Percentiles rank a stretch among this genome's conserved stretches.
Evolutionary conservation across 441 rosid genomes (phyloP).

Genomic region (Theobroma grandiflorum): DNA sequence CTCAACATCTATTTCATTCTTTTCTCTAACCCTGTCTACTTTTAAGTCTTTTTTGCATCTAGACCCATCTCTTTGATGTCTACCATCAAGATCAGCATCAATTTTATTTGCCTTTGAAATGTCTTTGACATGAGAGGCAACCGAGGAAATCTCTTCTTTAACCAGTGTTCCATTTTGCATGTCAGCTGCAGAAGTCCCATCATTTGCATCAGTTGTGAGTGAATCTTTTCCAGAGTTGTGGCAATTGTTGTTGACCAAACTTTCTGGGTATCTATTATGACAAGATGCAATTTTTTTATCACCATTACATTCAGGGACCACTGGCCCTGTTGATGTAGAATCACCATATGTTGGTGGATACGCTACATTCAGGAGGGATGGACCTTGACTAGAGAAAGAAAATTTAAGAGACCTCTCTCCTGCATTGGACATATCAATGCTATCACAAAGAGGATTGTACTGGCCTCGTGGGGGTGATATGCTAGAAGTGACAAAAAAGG

Average conservation of each 20-base stretch:
- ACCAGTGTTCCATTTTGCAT: slow-evolving; percentile 47
- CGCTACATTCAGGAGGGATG: slow-evolving; percentile 32
- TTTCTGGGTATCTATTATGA: slow-evolving; percentile 48
- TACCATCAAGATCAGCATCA: slow-evolving; percentile 42
- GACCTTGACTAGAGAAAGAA: slow-evolving; percentile 45
- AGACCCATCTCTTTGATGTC: slow-evolving; percentile 46
- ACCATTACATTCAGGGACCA: slow-evolving; percentile 43
- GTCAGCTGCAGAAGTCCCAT: slow-evolving; percentile 60
- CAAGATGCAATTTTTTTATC: slow-evolving; percentile 56
- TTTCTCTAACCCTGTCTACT: slow-evolving; percentile 43
- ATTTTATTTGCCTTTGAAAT: slow-evolving; percentile 41
- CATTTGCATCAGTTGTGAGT: slow-evolving; percentile 47
- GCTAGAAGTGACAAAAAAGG: slow-evolving; percentile 58
- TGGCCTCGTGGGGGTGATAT: slow-evolving; percentile 58
- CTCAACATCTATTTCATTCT: slow-evolving; percentile 48
- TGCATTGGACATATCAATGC: slow-evolving; percentile 49
- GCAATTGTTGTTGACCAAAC: slow-evolving; percentile 40
- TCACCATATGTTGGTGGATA: slow-evolving; percentile 44
- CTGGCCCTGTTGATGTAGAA: slow-evolving; percentile 38
- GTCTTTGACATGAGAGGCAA: slow-evolving; percentile 47
- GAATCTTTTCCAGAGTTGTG: slow-evolving; percentile 44
- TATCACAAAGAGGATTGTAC: slow-evolving; percentile 71
- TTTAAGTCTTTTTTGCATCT: slow-evolving; percentile 43
- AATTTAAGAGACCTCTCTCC: slow-evolving; percentile 45
- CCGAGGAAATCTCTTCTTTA: slow-evolving; percentile 60